A percentile compares a stretch with the other conserved stretches of the same genome.
These are phyloP conservation scores for Fusarium longipes DNA, from an alignment of 2,329 filamentous ascomycete genomes.

Conservation along the genomic window DNA sequence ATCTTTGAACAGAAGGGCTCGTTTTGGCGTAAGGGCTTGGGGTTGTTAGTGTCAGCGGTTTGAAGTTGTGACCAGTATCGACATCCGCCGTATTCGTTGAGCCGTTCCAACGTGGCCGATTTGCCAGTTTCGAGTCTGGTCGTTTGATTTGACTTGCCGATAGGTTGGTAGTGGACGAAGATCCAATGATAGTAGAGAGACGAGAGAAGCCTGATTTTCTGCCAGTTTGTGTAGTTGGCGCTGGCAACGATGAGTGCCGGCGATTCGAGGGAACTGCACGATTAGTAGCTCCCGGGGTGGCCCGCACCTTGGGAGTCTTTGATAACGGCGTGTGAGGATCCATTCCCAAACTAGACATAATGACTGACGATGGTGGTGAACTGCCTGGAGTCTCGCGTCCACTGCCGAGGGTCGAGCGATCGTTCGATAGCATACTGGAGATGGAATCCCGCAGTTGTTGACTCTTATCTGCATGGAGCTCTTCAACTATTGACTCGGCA, in stretches of 20 bases:
- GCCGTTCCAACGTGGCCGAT: constrained; percentile 78
- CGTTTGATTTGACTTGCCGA: constrained; percentile 57
- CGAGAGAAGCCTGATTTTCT: constrained; percentile 58
- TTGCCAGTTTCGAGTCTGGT: constrained; percentile 59
- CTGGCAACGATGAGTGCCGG: constrained; percentile 62
- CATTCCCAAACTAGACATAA: constrained; percentile 67
- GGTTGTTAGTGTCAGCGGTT: constrained; percentile 69
- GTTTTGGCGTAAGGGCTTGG: constrained; percentile 67
- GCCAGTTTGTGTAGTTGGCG: constrained; percentile 54
- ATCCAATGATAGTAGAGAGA: constrained; percentile 60
- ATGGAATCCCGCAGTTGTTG: constrained; percentile 91
- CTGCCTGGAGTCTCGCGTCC: constrained; percentile 77
- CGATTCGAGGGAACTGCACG: constrained; percentile 59
- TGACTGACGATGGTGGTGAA: constrained; percentile 70
- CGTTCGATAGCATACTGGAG: constrained; percentile 89
- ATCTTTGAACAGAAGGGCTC: constrained; percentile 55
- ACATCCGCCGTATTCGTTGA: constrained; percentile 72
- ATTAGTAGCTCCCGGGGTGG: constrained; percentile 59
- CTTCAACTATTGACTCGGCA: constrained; percentile 79
- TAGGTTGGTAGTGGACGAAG: constrained; percentile 60
- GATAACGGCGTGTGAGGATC: constrained; percentile 59
- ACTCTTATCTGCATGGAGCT: constrained; percentile 72
- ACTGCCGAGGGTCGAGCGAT: constrained; percentile 77
- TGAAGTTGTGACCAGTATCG: constrained; percentile 76
- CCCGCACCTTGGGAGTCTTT: constrained; percentile 59